Conservation (phyloP, 2,329 filamentous ascomycete genomes). For the Sclerotinia trifoliorum region DNA sequence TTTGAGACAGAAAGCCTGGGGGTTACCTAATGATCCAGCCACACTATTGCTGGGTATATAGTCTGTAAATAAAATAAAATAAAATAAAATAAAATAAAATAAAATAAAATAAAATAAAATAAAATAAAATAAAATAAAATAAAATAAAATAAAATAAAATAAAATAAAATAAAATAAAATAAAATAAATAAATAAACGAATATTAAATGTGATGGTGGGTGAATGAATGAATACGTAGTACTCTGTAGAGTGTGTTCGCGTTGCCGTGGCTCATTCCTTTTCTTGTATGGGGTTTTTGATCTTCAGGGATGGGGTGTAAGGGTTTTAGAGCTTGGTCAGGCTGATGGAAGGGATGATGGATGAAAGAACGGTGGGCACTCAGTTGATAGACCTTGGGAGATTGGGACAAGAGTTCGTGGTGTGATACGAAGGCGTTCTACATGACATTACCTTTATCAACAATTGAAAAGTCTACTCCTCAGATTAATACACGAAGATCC, state of each 20-base stretch:
- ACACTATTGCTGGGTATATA: background rate
- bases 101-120: too few species aligned
- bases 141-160: too few species aligned
- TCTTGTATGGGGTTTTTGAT: background rate
- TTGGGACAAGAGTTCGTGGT: background rate
- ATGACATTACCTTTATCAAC: too few species aligned
- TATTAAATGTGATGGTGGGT: background rate
- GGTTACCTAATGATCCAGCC: background rate
- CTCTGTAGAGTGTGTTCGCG: background rate
- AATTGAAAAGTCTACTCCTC: background rate
- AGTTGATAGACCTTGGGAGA: background rate
- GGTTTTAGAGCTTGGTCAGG: background rate
- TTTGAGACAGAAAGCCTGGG: background rate
- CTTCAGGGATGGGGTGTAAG: background rate
- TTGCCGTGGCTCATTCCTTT: background rate
- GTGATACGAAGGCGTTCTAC: background rate
- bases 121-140: too few species aligned
- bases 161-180: too few species aligned
- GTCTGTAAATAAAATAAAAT: too few species aligned
- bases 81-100: too few species aligned
- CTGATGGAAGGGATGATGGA: background rate
- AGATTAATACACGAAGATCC: background rate
- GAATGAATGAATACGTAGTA: background rate
- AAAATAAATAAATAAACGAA: too few species aligned
- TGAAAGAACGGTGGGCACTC: background rate